These are phyloP conservation scores for Bacidia rubella DNA, from an alignment of 495 filamentous ascomycete genomes.

Conservation along the genomic window DNA sequence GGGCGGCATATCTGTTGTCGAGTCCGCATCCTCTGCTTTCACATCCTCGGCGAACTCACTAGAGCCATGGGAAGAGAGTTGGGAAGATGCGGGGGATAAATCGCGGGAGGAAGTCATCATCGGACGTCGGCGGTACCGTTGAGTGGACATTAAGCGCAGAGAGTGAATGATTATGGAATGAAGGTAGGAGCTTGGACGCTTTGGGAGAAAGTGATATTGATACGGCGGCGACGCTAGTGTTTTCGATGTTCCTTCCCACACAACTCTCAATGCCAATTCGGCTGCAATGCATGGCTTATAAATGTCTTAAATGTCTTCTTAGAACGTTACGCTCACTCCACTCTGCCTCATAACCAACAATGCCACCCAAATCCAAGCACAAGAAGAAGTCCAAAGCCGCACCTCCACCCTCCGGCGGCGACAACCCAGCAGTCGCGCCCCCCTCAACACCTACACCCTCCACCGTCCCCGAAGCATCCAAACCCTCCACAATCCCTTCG, in stretches of 20 bases:
- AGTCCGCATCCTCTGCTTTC: slow-evolving; percentile 23
- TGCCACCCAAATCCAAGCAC: neutral
- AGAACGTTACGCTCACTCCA: too few relatives aligned
- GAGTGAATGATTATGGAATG: slow-evolving; percentile 1
- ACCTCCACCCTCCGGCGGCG: neutral
- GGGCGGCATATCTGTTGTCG: slow-evolving; percentile 20
- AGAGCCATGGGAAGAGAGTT: slow-evolving; percentile 38
- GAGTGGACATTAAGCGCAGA: neutral
- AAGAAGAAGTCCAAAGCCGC: neutral
- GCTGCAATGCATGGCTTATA: too few relatives aligned
- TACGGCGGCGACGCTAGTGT: neutral
- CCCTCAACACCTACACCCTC: too few relatives aligned
- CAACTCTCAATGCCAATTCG: too few relatives aligned
- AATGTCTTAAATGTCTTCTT: too few relatives aligned
- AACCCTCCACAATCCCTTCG: too few relatives aligned
- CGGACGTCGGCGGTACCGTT: neutral
- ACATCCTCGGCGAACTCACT: slow-evolving; percentile 37
- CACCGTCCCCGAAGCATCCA: too few relatives aligned
- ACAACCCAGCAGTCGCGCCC: neutral
- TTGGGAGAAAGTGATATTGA: neutral
- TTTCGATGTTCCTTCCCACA: too few relatives aligned
- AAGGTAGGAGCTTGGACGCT: neutral
- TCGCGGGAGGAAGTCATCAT: slow-evolving; percentile 31
- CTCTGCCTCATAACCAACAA: too few relatives aligned
- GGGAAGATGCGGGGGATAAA: slow-evolving; percentile 23